phyloP scores from a whole-genome alignment of 2,329 filamentous ascomycete genomes.

The Neurospora crassa region DNA sequence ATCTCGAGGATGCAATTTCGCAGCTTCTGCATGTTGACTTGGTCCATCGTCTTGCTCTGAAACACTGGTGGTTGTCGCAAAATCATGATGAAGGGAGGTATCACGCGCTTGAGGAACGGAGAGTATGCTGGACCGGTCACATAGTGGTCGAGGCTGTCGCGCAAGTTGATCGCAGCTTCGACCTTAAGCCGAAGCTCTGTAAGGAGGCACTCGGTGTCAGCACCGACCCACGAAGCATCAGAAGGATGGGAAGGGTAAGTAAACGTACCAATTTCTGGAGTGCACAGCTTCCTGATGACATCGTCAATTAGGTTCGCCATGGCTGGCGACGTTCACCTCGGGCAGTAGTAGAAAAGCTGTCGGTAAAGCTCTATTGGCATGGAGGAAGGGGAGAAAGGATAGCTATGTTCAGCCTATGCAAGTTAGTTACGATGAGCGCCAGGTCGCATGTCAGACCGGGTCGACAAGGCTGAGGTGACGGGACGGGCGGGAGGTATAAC shows the following conservation, averaged over 20 bases:
- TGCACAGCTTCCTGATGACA: slow-evolving; percentile 50
- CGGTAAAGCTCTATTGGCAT: neutral
- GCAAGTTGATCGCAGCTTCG: slow-evolving; percentile 73
- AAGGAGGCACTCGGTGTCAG: neutral
- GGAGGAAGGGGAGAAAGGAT: neutral
- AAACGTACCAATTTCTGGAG: slow-evolving; percentile 43
- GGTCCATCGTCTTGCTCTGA: slow-evolving; percentile 79
- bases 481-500: neutral
- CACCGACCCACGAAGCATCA: neutral
- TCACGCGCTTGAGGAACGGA: slow-evolving; percentile 74
- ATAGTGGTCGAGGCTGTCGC: slow-evolving; percentile 87
- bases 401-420: neutral
- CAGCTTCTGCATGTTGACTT: slow-evolving; percentile 62
- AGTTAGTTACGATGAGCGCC: neutral
- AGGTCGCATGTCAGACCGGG: neutral
- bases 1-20: slow-evolving; percentile 93
- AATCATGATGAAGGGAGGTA: slow-evolving; percentile 82
- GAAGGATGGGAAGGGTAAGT: slow-evolving; percentile 2
- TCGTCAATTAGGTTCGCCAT: slow-evolving; percentile 57
- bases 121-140: slow-evolving; percentile 68
- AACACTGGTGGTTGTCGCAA: slow-evolving; percentile 83
- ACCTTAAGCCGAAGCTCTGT: slow-evolving; percentile 73
- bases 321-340: slow-evolving; percentile 37
- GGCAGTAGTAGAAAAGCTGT: slow-evolving; percentile 15
- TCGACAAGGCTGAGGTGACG: neutral